phyloP scores from a whole-genome alignment of 2,329 filamentous ascomycete species.

The Aureobasidium leucospermi region DNA sequence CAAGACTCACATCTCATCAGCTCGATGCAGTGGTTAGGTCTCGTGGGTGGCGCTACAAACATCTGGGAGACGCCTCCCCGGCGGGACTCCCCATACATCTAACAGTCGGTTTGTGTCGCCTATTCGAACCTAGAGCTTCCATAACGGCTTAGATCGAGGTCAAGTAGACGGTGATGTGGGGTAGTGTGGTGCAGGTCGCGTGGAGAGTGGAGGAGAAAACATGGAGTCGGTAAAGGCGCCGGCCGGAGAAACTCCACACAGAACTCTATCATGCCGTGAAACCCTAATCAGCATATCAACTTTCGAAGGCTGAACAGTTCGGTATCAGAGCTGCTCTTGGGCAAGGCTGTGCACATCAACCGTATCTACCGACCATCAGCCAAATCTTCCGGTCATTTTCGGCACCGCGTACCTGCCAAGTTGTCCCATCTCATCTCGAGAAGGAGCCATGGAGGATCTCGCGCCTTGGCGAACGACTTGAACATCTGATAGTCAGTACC shows the following conservation, averaged over 20 bases:
- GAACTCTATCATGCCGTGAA: not conserved
- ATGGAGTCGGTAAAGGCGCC: not conserved
- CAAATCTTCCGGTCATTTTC: slow-evolving; percentile 6
- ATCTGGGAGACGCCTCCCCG: slow-evolving; percentile 5
- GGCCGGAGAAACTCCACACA: not conserved
- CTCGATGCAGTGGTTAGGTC: not conserved
- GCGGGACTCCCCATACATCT: not conserved
- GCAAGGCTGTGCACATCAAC: not conserved
- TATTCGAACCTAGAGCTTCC: not conserved
- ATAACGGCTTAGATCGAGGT: not conserved
- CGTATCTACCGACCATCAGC: not conserved
- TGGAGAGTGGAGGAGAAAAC: slow-evolving; percentile 9
- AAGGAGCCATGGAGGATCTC: not conserved
- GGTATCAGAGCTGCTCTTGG: not conserved
- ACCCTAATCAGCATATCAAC: not conserved
- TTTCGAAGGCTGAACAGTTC: not conserved
- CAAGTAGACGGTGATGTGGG: not conserved
- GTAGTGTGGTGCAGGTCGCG: not conserved
- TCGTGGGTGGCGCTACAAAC: slow-evolving; percentile 3
- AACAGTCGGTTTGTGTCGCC: not conserved
- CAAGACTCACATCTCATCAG: not conserved
- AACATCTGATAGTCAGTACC: not conserved
- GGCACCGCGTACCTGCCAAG: slow-evolving; percentile 7
- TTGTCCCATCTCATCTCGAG: not conserved
- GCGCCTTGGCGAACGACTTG: not conserved